Evolutionary conservation across 306 rosid genomes (phyloP), one percentile per base, ranked within the genome.

Genomic region (Corylus avellana): DNA sequence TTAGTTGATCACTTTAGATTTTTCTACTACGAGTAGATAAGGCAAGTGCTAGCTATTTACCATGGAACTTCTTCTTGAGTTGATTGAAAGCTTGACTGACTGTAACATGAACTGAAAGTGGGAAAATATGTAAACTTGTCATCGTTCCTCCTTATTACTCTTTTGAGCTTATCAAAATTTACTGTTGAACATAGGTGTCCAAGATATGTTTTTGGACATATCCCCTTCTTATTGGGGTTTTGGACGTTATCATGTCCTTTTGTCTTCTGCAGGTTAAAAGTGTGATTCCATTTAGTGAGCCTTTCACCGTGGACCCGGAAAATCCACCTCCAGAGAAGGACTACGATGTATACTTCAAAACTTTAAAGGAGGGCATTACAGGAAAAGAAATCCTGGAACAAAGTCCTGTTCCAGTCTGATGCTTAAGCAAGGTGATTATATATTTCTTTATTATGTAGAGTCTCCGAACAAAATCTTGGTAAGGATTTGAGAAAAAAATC

Each of bases 311-410:
- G 86, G 98, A 91, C 80, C 95, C 94, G 46, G 89, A 85, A 83
- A 92, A 88, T 75, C 98, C 94, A 16, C 97, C 97, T 48, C 92
- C 89, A 5, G 98, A 89, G 81, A 95, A 87, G 87, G 94, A 95
- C 81, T 92, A 90, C 53, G 54, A 88, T 20, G 59, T 84, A 77
- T 91, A 91, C 78, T 95, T 95, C 11, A 89, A 89, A 80, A 82
- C 75, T 80, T 78, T 95, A 83, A 91, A 86, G 80, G 97, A 89
- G 75, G 93, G 94, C 75, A 92, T 92, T 55, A 94, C 94, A 8
- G 97, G 97, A 77, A 94, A 91, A 81, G 97, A 94, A 85, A 64
- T 67, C 80, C 85, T 94, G 53, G 86, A 87, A 85, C 90, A 92
- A 86, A 77, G 70, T 66, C 87, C 89, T 8, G 22, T 80, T 12